Evolutionary conservation across 148 eudicot genomes (phyloP).

Genomic region (Limonium bicolor): DNA sequence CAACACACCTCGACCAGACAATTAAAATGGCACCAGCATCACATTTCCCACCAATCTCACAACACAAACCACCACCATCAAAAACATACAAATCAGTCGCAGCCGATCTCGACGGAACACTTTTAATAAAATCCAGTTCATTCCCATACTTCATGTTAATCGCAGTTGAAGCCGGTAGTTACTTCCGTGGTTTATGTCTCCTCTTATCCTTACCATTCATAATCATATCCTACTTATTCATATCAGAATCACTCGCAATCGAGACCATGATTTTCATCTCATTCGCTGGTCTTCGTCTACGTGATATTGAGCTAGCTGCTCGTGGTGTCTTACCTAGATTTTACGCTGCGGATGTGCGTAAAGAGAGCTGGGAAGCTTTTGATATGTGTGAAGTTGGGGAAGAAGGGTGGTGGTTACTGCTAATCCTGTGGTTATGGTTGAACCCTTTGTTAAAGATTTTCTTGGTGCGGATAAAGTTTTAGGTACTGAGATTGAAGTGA

Average conservation of each 20-base stretch:
- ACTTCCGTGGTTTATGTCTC: slow-evolving; percentile 57
- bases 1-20: no score
- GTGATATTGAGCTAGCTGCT: slow-evolving; percentile 73
- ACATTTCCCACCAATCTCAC: slow-evolving; percentile 33
- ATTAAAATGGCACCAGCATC: not conserved
- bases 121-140: slow-evolving; percentile 46
- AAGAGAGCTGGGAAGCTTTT: slow-evolving; percentile 63
- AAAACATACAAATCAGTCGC: slow-evolving; percentile 42
- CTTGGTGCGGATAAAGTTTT: slow-evolving; percentile 83
- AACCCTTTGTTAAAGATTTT: slow-evolving; percentile 63
- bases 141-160: slow-evolving; percentile 93
- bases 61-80: slow-evolving; percentile 26
- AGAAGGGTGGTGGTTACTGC: slow-evolving; percentile 81
- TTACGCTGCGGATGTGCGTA: slow-evolving; percentile 72
- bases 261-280: slow-evolving; percentile 71
- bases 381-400: slow-evolving; percentile 38
- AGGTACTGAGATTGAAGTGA: slow-evolving; percentile 85
- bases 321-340: slow-evolving; percentile 84
- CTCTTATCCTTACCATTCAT: slow-evolving; percentile 63
- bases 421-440: slow-evolving; percentile 86
- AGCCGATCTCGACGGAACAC: slow-evolving; percentile 92
- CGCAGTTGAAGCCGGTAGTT: slow-evolving; percentile 85
- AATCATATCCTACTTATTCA: slow-evolving; percentile 60
- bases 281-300: slow-evolving; percentile 40
- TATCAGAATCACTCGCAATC: slow-evolving; percentile 71